Percentiles rank a stretch among this genome's conserved stretches.
phyloP scores from a whole-genome alignment of 2,329 filamentous ascomycete genomes.

The Ceratocystis smalleyi region DNA sequence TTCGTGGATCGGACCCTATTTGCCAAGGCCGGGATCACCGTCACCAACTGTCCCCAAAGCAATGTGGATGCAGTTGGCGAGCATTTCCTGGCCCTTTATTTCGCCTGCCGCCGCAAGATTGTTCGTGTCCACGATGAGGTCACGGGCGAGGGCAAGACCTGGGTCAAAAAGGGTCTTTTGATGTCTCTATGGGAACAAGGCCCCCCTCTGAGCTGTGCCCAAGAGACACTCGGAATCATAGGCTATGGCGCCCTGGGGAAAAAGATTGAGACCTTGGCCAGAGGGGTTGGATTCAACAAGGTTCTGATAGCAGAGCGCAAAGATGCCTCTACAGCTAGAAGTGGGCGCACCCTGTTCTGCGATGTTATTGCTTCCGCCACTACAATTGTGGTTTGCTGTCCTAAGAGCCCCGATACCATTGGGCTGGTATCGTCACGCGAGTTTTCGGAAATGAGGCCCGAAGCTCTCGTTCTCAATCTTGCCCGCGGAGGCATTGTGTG shows the following conservation, averaged over 20 bases:
- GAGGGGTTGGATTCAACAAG: conserved; percentile 19
- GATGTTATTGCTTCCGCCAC: conserved; percentile 20
- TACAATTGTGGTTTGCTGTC: conserved; percentile 21
- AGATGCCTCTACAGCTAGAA: background rate
- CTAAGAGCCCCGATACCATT: conserved; percentile 18
- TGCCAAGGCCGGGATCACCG: conserved; percentile 9
- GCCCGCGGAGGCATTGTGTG: conserved; percentile 26
- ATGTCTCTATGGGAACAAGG: conserved; percentile 12
- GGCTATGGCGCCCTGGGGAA: conserved; percentile 22
- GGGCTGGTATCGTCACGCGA: conserved; percentile 19
- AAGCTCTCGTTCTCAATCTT: conserved; percentile 22
- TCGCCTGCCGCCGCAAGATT: conserved; percentile 10
- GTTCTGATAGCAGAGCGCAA: conserved; percentile 21
- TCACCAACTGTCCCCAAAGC: conserved; percentile 14
- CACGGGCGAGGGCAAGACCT: background rate
- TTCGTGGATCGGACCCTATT: conserved; percentile 11
- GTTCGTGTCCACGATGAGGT: conserved; percentile 5
- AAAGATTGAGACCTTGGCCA: conserved; percentile 19
- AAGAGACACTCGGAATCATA: conserved; percentile 22
- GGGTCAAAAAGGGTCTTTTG: conserved; percentile 8
- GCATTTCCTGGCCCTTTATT: conserved; percentile 14
- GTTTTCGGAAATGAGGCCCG: conserved; percentile 18
- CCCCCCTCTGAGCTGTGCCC: conserved; percentile 21
- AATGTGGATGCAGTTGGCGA: conserved; percentile 12
- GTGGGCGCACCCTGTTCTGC: conserved; percentile 17